Percentiles rank a stretch among this genome's conserved stretches.
Conservation (phyloP, 441 rosid species). For the Francoa sonchifolia region DNA sequence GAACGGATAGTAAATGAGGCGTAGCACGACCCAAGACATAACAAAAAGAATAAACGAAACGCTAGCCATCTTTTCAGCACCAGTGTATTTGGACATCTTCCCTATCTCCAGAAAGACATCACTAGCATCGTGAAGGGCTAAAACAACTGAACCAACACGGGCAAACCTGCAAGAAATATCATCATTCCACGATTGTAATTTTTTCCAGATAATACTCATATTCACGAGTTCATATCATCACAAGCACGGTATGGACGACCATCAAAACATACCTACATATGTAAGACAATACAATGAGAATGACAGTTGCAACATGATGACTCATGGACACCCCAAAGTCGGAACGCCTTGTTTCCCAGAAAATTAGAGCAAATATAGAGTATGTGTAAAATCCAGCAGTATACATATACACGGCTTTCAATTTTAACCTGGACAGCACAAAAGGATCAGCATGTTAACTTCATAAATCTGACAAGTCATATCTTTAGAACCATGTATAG, state of each 20-base stretch:
- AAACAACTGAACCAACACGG: conserved; percentile 42
- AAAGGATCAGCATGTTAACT: not conserved
- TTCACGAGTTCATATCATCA: not conserved
- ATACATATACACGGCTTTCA: conserved; percentile 39
- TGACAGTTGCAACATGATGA: conserved; percentile 39
- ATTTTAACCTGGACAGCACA: conserved; percentile 29
- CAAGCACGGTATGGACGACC: not conserved
- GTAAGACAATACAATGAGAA: conserved; percentile 39
- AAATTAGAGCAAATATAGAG: conserved; percentile 41
- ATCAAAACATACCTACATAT: conserved; percentile 26
- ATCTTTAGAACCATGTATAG: not conserved
- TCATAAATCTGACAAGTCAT: not conserved
- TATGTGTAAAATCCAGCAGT: conserved; percentile 50
- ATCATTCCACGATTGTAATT: not conserved
- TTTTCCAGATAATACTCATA: not conserved
- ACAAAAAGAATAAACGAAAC: conserved; percentile 34
- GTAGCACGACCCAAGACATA: conserved; percentile 34
- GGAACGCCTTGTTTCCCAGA: conserved; percentile 58
- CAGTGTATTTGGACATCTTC: conserved; percentile 54
- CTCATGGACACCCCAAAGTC: conserved; percentile 46
- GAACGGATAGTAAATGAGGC: conserved; percentile 39
- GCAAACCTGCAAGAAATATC: conserved; percentile 24
- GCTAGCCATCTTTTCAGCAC: conserved; percentile 34
- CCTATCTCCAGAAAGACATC: conserved; percentile 53
- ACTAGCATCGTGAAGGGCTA: conserved; percentile 48